phyloP scores from a whole-genome alignment of 345 rosid genomes.

The Anastatica hierochuntica region DNA sequence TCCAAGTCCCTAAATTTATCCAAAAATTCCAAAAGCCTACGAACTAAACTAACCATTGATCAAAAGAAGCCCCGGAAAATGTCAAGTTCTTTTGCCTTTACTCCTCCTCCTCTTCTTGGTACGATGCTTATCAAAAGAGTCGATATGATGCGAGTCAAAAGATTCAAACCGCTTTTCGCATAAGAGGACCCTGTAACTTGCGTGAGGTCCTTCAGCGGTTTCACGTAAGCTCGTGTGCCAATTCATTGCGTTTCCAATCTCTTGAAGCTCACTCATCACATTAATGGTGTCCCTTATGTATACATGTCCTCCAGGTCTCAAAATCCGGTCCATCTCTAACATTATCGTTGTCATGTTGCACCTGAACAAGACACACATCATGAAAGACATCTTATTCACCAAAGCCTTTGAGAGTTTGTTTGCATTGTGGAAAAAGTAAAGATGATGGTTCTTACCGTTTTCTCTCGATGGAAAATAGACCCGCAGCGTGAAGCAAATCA shows the following conservation, averaged over 20 bases:
- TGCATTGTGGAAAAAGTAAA: not conserved
- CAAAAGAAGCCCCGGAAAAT: not conserved
- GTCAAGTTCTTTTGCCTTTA: constrained; percentile 19
- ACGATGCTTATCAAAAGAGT: not conserved
- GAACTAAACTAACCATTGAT: constrained; percentile 1
- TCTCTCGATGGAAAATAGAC: constrained; percentile 78
- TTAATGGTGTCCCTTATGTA: constrained; percentile 71
- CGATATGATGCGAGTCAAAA: no score
- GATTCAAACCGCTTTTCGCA: constrained; percentile 53
- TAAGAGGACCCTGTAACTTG: constrained; percentile 72
- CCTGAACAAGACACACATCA: constrained; percentile 36
- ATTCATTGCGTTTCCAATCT: constrained; percentile 68
- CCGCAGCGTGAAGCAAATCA: constrained; percentile 78
- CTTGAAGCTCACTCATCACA: constrained; percentile 75
- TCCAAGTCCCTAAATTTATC: not conserved
- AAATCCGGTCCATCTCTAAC: constrained; percentile 97
- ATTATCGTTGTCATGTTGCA: constrained; percentile 81
- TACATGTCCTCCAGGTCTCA: constrained; percentile 90
- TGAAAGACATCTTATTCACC: not conserved
- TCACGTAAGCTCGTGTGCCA: constrained; percentile 58
- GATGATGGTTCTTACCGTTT: constrained; percentile 43
- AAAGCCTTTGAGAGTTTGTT: not conserved
- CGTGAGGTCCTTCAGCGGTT: constrained; percentile 94
- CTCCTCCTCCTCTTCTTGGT: constrained; percentile 14
- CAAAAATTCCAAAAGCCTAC: not conserved